Evolutionary conservation across 768 basidiomycete genomes (phyloP), one percentile per base, ranked within the genome.

Genomic region (Russula sp.): DNA sequence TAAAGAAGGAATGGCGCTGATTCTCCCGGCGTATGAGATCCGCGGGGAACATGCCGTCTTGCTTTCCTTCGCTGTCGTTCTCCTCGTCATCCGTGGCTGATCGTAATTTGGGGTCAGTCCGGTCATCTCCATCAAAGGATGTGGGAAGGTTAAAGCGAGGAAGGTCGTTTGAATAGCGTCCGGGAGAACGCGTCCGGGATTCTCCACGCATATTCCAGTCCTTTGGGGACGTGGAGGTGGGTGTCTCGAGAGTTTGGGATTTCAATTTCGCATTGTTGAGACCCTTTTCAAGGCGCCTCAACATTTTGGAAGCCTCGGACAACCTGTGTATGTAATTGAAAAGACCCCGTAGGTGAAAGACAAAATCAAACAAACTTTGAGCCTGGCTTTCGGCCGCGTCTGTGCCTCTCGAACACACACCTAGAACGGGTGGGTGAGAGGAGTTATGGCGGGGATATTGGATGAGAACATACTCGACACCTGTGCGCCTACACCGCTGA

Each of bases 271-370:
- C 87, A 42, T 77, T 84, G 73, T 86, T 89, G 67, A 90, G 81
- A 59, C 88, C 89, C 73, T 92, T 93, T 77, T 93, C 92, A 49
- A 94, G 79, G 54, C 90, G 84, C 58, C 91, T 85, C 58, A 92
- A 85, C 88, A 92, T 90, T 74, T 92, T 92, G 44, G 92, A 92
- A 52, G 90, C 90, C 73, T 93, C 92, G 42, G 91, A 92, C 49
- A 94, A 78, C 75, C 91, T 92, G 68, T 28, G 54, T 51, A 68
- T 64, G 58, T 51, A 51, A 42, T 71, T 56, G 54, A 70, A 65
- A 20, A 65, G 49, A 42, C n/a, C 28, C 46, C 44, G 52, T 42
- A 52, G 58, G 34, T 26, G 36, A 55, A 42, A 40, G 64, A 44
- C 30, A 59, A 56, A 50, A n/a, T 44, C 6, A 22, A 51, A 75